Evolutionary conservation across 257 asterid genomes (phyloP), one percentile per base, ranked within the genome.

Genomic region (Penstemon davidsonii): DNA sequence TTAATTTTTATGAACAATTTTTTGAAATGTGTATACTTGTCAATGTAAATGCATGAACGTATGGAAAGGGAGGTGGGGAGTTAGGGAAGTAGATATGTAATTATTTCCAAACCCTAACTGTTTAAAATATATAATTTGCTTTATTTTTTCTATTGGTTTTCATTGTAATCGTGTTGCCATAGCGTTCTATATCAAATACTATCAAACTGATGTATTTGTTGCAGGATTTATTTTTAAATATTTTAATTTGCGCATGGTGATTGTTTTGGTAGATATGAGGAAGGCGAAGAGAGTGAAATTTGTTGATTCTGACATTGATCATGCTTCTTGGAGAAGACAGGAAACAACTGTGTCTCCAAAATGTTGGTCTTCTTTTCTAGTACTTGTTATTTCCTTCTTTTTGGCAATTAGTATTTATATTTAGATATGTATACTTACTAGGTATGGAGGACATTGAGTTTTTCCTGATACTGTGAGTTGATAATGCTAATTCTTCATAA

Each of bases 261-360:
- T 45, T 65, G 42, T 53, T 45, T 71, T 55, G 40, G 68, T 75
- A 86, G 96, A 76, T 19, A 61, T 6, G 68, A 70, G 71, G 50
- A 81, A 82, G 76, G 82, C 66, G 5, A 88, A 86, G 80, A 85
- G 84, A 73, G 86, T 81, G 80, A 77, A 81, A 68, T 76, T 83
- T 73, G 60, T 58, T 6, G 82, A 70, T 64, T 60, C 60, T 53
- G 79, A 73, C 47, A 62, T 76, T 15, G 80, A 56, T 55, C 36
- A 51, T 73, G 82, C 51, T 76, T 76, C 78, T 54, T 45, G 73
- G 0, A 65, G 69, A 63, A 78, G 70, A 68, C 51, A 54, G 19
- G 75, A 80, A 75, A 70, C 80, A 49, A 53, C 60, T 37, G 73
- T 66, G 69, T 69, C 76, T 51, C 80, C 82, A 38, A 51, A 54